These are phyloP conservation scores for Dichotomocladium elegans DNA, from an alignment of 371 early-diverging fungal genomes.

Conservation along the genomic window DNA sequence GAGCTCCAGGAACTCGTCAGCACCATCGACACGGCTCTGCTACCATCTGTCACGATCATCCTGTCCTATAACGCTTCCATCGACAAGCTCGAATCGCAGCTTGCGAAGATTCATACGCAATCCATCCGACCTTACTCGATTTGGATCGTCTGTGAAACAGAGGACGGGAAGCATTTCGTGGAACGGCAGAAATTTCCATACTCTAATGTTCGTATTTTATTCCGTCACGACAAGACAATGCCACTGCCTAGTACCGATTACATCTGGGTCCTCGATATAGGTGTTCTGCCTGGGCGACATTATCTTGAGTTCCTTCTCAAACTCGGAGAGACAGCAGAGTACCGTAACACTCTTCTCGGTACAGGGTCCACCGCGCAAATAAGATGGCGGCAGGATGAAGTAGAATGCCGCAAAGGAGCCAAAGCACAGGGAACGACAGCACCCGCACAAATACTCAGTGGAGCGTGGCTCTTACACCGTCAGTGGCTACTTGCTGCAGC, in stretches of 20 bases:
- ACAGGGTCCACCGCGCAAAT: not conserved
- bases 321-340: not conserved
- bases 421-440: not conserved
- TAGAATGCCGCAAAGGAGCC: not conserved
- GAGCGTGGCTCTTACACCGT: slow-evolving; percentile 1
- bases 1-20: not conserved
- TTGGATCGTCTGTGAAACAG: slow-evolving; percentile 4
- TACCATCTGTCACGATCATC: not conserved
- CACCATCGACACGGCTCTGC: not conserved
- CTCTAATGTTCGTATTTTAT: not conserved
- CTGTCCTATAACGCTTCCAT: slow-evolving; percentile 1
- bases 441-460: not conserved
- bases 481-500: slow-evolving; percentile 5
- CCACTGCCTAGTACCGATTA: not conserved
- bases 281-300: not conserved
- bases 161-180: not conserved
- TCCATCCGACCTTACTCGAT: not conserved
- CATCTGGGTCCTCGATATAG: slow-evolving; percentile 3
- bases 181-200: not conserved
- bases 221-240: not conserved
- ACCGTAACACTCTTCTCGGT: not conserved
- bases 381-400: not conserved
- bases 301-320: slow-evolving; percentile 2
- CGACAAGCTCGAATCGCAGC: not conserved
- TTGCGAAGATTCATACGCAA: not conserved